Percentiles rank a stretch among this genome's conserved stretches.
Evolutionary conservation across 371 early-diverging fungal species (phyloP).

Genomic region (Mucor ambiguus): DNA sequence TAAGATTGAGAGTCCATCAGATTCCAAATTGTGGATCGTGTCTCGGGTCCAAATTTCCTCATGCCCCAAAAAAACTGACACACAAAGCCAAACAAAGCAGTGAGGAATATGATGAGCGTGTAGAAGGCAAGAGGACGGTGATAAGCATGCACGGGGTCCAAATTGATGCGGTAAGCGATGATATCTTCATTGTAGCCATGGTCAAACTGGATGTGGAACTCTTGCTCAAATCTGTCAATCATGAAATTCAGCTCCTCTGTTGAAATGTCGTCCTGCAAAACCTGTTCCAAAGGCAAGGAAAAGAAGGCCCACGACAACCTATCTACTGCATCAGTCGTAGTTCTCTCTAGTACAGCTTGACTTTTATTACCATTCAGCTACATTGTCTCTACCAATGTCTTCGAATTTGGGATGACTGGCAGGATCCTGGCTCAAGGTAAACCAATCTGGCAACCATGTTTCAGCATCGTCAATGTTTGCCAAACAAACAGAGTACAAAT

Average conservation of each 20-base stretch:
- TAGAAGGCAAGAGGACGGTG: conserved; percentile 71
- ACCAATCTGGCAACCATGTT: conserved; percentile 57
- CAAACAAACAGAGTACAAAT: conserved; percentile 46
- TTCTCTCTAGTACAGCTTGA: not conserved
- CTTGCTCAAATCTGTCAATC: conserved; percentile 49
- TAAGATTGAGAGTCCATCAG: conserved; percentile 29
- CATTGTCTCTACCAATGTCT: conserved; percentile 52
- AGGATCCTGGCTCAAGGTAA: conserved; percentile 34
- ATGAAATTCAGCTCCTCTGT: conserved; percentile 47
- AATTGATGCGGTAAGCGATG: conserved; percentile 57
- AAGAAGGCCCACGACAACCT: conserved; percentile 63
- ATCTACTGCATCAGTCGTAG: not conserved
- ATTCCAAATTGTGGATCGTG: conserved; percentile 32
- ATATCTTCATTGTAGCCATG: conserved; percentile 61
- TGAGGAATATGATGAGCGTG: conserved; percentile 33
- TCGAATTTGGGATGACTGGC: conserved; percentile 37
- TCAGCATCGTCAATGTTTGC: conserved; percentile 48
- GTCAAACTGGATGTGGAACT: conserved; percentile 45
- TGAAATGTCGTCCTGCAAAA: conserved; percentile 35
- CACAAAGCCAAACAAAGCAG: conserved; percentile 19
- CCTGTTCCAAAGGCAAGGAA: conserved; percentile 43
- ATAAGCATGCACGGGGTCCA: conserved; percentile 69
- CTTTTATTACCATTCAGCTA: conserved; percentile 53
- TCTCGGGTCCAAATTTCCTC: conserved; percentile 39
- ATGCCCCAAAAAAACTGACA: conserved; percentile 40